phyloP scores from a whole-genome alignment of 1,284 basidiomycete genomes.

The Sanghuangporus baumii region DNA sequence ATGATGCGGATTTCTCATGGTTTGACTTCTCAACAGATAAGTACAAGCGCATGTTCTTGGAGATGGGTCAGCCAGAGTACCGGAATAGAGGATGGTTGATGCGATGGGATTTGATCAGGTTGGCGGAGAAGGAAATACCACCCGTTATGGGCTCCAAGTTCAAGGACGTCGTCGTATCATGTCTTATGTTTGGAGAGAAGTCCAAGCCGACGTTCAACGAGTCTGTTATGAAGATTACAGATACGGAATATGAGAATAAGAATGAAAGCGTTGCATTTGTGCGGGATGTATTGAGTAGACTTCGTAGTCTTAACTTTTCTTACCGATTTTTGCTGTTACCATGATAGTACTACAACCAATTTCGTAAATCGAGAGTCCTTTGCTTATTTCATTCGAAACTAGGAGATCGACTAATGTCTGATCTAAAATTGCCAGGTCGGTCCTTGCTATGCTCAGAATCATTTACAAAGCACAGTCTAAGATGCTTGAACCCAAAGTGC shows the following conservation, averaged over 20 bases:
- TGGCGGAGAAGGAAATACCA: neutral
- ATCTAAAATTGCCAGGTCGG: no score
- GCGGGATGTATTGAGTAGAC: neutral
- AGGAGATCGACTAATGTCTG: no score
- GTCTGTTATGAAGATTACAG: neutral
- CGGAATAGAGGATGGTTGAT: neutral
- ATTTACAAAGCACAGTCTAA: no score
- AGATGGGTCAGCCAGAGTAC: neutral
- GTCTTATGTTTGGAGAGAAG: neutral
- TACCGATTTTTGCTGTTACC: neutral
- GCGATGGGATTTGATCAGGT: neutral
- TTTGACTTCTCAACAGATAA: neutral
- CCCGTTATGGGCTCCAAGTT: neutral
- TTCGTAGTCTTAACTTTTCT: neutral
- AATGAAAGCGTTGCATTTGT: neutral
- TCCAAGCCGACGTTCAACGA: neutral
- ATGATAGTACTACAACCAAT: no score
- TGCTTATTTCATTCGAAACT: no score
- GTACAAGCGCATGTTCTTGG: neutral
- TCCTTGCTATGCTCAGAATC: no score
- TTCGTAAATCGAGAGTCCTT: no score
- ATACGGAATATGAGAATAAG: neutral
- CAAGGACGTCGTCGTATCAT: neutral
- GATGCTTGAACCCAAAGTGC: no score
- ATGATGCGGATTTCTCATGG: neutral